A percentile compares a stretch with the other conserved stretches of the same genome.
These are phyloP conservation scores for Globisporangium barbulae DNA, from an alignment of 352 stramenopile genomes.

Conservation along the genomic window DNA sequence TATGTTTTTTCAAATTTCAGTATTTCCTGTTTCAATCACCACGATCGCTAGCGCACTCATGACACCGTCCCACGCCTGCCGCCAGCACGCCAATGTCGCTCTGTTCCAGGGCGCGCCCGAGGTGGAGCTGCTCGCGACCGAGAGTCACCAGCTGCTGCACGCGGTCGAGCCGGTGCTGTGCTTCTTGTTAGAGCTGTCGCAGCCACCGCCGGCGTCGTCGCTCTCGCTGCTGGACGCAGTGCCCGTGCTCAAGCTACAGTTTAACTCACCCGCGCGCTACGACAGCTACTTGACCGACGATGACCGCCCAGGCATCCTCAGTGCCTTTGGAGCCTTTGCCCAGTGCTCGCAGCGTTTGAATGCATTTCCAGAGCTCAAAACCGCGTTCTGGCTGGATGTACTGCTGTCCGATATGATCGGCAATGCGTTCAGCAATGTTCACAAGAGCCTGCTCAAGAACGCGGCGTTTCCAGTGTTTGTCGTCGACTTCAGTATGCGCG, in stretches of 20 bases:
- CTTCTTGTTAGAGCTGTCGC: background rate
- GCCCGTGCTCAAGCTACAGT: conserved; percentile 4
- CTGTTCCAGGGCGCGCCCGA: background rate
- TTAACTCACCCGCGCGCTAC: background rate
- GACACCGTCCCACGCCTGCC: background rate
- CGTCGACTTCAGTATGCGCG: background rate
- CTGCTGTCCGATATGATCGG: conserved; percentile 2
- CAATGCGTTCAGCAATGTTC: background rate
- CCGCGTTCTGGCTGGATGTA: conserved; percentile 12
- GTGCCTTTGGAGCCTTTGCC: background rate
- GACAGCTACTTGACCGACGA: background rate
- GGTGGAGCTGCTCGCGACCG: background rate
- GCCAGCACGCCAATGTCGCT: background rate
- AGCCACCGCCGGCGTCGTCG: background rate
- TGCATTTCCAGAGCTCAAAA: conserved; percentile 5
- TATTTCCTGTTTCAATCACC: too few relatives aligned
- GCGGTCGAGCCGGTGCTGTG: background rate
- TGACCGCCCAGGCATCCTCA: background rate
- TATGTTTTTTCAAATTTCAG: too few relatives aligned
- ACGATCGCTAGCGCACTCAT: too few relatives aligned
- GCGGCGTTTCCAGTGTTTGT: background rate
- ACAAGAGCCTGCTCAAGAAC: background rate
- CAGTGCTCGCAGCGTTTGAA: conserved; percentile 3
- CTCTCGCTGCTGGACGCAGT: background rate
- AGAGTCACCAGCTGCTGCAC: conserved; percentile 1